Conservation (phyloP, 345 rosid genomes). For the Brassica carinata region DNA sequence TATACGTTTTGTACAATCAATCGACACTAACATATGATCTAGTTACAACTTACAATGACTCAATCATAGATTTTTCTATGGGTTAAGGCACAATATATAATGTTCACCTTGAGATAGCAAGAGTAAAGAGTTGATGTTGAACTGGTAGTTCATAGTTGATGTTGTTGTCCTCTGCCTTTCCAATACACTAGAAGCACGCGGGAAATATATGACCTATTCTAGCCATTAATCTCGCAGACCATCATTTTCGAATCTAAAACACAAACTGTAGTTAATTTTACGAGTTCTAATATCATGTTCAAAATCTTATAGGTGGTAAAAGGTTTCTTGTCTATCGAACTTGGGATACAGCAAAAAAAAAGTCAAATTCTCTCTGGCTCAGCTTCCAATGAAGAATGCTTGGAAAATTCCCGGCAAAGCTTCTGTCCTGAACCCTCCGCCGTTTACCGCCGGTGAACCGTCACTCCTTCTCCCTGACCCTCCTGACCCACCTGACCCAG, state of each 20-base stretch:
- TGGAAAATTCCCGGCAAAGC: too few species aligned
- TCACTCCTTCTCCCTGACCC: too few species aligned
- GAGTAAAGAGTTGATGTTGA: background rate
- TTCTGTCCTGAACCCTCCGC: too few species aligned
- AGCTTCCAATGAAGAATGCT: too few species aligned
- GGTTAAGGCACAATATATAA: background rate
- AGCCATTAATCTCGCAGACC: background rate
- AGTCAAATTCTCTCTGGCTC: too few species aligned
- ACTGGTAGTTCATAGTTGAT: background rate
- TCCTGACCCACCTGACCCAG: too few species aligned
- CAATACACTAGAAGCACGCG: background rate
- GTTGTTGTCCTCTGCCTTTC: background rate
- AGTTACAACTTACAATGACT: background rate
- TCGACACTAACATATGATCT: background rate
- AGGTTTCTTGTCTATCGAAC: background rate
- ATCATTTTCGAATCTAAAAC: background rate
- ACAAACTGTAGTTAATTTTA: background rate
- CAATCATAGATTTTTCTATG: background rate
- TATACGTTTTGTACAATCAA: background rate
- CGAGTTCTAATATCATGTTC: background rate
- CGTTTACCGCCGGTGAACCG: too few species aligned
- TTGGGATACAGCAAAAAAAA: background rate
- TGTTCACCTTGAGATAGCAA: background rate
- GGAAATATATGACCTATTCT: background rate
- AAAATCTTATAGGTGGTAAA: background rate